Base-by-base conservation (phyloP, 2,329 filamentous ascomycete genomes). In the Xylariaceae sp. region DNA sequence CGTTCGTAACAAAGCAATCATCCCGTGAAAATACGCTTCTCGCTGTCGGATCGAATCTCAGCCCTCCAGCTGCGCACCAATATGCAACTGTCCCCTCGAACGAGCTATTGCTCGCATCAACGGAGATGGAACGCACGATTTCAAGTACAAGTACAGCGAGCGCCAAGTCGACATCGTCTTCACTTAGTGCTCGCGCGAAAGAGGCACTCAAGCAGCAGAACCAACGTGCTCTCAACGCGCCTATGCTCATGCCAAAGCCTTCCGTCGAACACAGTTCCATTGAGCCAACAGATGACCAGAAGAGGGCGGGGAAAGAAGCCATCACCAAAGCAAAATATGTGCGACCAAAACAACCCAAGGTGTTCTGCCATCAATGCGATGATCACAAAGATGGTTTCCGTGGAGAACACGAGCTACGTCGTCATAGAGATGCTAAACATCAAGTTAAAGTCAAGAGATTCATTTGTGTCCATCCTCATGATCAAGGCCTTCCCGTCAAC, bases 321-420 rank as follows among this genome's bases (percentile, higher is more conserved):
- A 71, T 75, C 39, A 6, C 65, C 22, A 76, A 73, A 57, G 66
- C 71, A 47, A 66, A 70, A 36, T 78, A 80, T 53, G 70, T 75
- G 44, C 84, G 87, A 14, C 86, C 86, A 22, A 81, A 81, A 59
- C 84, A 87, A 53, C 80, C 81, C 33, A 89, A 87, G 66, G 82
- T 89, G 53, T 80, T 55, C 63, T 95, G 90, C 66, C 65, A 70
- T 1, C 71, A 80, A 51, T 96, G 90, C 71, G 77, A 78, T 45
- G 83, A 89, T 48, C 80, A 88, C 45, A 85, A 85, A 0, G 80
- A 87, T 15, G 90, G 89, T 40, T 95, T 95, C 68, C 83, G 90
- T 32, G 90, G 90, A 47, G 87, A 91, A 19, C 90, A 95, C 64
- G 90, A 96, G 66, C 78, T 89, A 22, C 79, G 82, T 39, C 78